phyloP scores from a whole-genome alignment of 805 yeast species.

The Scheffersomyces coipomensis region DNA sequence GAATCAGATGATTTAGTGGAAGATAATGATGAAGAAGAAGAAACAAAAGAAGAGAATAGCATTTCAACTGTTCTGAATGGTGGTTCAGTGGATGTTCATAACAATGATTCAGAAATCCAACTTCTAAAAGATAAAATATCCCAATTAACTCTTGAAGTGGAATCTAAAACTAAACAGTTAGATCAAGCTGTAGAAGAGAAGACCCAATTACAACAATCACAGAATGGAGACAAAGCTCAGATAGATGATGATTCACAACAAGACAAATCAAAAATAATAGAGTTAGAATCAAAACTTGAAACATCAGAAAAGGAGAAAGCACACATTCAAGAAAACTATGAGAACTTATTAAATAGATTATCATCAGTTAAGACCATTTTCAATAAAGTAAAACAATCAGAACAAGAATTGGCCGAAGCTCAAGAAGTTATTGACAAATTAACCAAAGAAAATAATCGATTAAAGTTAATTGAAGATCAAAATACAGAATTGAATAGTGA shows the following conservation, averaged over 20 bases:
- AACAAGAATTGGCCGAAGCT: conserved; percentile 56
- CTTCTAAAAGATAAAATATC: background rate
- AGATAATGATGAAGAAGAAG: background rate
- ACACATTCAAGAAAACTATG: conserved; percentile 57
- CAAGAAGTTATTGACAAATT: conserved; percentile 41
- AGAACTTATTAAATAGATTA: conserved; percentile 57
- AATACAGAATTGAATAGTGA: conserved; percentile 48
- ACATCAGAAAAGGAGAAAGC: conserved; percentile 46
- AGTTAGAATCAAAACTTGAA: conserved; percentile 3
- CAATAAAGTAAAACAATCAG: conserved; percentile 69
- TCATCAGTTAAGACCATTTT: conserved; percentile 75
- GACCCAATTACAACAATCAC: conserved; percentile 44
- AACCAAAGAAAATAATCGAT: conserved; percentile 24
- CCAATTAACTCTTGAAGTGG: background rate
- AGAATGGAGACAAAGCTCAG: background rate
- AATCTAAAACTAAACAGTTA: conserved; percentile 2
- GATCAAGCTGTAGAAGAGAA: conserved; percentile 39
- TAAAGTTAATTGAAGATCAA: conserved; percentile 17
- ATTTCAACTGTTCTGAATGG: background rate
- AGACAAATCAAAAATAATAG: background rate
- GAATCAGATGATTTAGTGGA: background rate
- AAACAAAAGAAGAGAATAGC: background rate
- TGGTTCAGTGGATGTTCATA: background rate
- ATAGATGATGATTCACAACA: background rate
- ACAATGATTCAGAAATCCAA: background rate